Base-by-base conservation (phyloP, 768 basidiomycete species). In the Lyophyllum atratum region DNA sequence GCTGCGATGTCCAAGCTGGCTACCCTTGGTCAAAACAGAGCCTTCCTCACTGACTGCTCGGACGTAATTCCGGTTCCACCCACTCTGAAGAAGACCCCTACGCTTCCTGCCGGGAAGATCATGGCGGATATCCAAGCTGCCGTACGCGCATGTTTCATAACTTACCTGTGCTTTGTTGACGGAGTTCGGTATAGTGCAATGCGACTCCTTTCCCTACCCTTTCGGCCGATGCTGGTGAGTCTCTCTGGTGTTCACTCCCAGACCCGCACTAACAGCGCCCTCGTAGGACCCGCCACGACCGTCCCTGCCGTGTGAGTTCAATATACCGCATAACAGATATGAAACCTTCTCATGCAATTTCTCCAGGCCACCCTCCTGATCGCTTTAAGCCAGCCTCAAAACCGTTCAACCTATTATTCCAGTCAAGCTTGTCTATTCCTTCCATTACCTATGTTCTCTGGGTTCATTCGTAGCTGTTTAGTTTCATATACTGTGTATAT, bases 1-100 rank as follows among this genome's bases (percentile, higher is more conserved):
- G 61, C 62, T n/a, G 70, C 68, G 14, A 73, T 74, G 71, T 47
- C 62, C n/a, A 74, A 74, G 59, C 52, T 74, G 51, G 60, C 69
- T 21, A 59, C 65, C 10, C 54, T 70, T n/a, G 73, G 73, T 17
- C 70, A 73, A 34, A 52, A 52, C 29, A 57, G 57, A 12, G 4
- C 24, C 11, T 17, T 50, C 12, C 52, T 74, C 39, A 59, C 56
- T 9, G 70, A 74, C 44, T 74, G 72, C 58, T 70, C 71, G 15
- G 64, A 67, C 22, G 61, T 66, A n/a, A 66, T 66, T 50, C 66
- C 63, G 8, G 39, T 62, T 21, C 64, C 65, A 3, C 31, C 29
- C 11, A 17, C 53, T 15, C 34, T 57, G 15, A 50, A 60, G 26
- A 64, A 58, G 52, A 55, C 58, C 8, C 25, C 54, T 28, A 68